Percentiles rank a stretch among this genome's conserved stretches.
Evolutionary conservation across 768 basidiomycete genomes (phyloP).

Genomic region (Holtermannia corniformis): DNA sequence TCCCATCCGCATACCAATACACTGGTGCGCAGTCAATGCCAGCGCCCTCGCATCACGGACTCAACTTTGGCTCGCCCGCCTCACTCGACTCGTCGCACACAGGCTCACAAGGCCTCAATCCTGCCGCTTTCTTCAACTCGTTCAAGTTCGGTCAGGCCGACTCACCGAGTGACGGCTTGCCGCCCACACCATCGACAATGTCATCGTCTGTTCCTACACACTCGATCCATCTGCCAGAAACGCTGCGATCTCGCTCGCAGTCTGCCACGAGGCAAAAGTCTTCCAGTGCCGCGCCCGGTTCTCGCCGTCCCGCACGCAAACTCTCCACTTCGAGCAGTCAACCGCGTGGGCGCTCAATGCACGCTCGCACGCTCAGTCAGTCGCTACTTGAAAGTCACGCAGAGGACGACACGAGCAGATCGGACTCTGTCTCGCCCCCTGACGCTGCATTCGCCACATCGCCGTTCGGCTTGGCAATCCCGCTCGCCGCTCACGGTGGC

Average conservation of each 20-base stretch:
- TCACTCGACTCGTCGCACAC: neutral
- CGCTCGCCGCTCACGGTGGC: neutral
- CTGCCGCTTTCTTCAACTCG: slow-evolving; percentile 14
- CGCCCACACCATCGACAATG: slow-evolving; percentile 15
- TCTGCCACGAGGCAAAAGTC: slow-evolving; percentile 10
- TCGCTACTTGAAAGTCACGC: neutral
- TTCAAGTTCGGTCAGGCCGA: slow-evolving; percentile 13
- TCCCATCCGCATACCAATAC: slow-evolving; percentile 10
- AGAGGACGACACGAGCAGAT: too few species aligned
- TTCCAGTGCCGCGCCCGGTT: slow-evolving; percentile 17
- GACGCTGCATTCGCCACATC: slow-evolving; percentile 8
- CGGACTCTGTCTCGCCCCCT: slow-evolving; percentile 21
- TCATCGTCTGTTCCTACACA: slow-evolving; percentile 7
- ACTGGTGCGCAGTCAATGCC: slow-evolving; percentile 13
- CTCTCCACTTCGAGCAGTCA: slow-evolving; percentile 4
- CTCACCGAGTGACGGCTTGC: neutral
- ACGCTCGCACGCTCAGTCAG: neutral
- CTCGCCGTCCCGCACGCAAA: slow-evolving; percentile 14
- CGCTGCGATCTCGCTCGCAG: slow-evolving; percentile 17
- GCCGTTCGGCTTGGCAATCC: slow-evolving; percentile 12
- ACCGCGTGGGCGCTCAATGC: neutral
- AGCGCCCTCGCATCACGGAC: slow-evolving; percentile 4
- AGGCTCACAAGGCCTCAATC: slow-evolving; percentile 4
- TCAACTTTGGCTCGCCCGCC: neutral
- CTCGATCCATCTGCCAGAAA: neutral